Evolutionary conservation across 768 basidiomycete species (phyloP).

Genomic region (Collybia mongolica): DNA sequence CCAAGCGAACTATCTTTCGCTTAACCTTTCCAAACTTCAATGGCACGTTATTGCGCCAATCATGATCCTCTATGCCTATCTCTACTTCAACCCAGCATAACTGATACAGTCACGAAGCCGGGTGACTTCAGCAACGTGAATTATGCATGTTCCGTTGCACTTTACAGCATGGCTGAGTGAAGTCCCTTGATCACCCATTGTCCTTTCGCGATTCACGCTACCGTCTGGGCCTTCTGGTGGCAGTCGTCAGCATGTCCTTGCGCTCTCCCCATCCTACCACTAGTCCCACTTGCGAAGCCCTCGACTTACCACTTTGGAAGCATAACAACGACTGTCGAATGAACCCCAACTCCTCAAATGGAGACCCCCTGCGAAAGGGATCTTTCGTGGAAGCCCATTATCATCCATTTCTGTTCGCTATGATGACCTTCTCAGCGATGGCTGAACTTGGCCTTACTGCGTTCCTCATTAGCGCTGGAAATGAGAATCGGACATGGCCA

Average conservation of each 20-base stretch:
- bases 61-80: too few species aligned
- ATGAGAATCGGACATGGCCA: conserved; percentile 60
- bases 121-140: too few species aligned
- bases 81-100: too few species aligned
- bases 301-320: conserved; percentile 2
- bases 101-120: too few species aligned
- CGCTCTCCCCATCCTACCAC: not conserved
- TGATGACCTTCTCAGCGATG: conserved; percentile 67
- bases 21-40: too few species aligned
- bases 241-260: not conserved
- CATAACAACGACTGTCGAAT: conserved; percentile 2
- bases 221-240: too few species aligned
- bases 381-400: conserved; percentile 50
- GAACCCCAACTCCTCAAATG: conserved; percentile 5
- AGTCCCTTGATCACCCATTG: too few species aligned
- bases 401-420: conserved; percentile 58
- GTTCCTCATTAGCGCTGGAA: conserved; percentile 70
- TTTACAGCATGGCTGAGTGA: not conserved
- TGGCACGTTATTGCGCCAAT: too few species aligned
- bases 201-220: too few species aligned
- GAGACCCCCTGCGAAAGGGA: conserved; percentile 23
- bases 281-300: not conserved
- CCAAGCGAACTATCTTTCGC: too few species aligned
- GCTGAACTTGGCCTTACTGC: conserved; percentile 75
- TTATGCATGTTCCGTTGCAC: too few species aligned